Evolutionary conservation across 2,329 filamentous ascomycete genomes (phyloP).

Genomic region (Fusarium proliferatum): DNA sequence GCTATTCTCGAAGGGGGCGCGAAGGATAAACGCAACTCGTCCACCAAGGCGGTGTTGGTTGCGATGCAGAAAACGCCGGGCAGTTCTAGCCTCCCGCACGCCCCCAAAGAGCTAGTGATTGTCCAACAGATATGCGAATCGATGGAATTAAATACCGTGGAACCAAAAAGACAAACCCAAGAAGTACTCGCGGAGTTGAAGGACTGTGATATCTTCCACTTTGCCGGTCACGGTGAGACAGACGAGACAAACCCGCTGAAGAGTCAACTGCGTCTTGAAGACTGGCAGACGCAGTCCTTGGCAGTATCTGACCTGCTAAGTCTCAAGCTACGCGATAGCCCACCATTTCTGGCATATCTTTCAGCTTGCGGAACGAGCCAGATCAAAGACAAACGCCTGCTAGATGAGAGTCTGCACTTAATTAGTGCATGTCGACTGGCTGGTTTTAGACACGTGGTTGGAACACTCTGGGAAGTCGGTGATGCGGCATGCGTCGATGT

Average conservation of each 20-base stretch:
- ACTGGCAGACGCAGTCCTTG: neutral
- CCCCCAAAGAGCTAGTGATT: neutral
- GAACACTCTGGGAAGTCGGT: neutral
- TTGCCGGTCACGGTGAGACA: neutral
- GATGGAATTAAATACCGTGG: rapidly evolving
- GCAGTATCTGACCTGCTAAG: neutral
- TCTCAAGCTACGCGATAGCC: neutral
- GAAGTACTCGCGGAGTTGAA: neutral
- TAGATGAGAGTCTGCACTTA: neutral
- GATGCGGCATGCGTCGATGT: neutral
- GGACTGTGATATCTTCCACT: neutral
- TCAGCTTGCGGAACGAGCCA: neutral
- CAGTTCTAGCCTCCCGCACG: rapidly evolving
- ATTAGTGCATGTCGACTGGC: neutral
- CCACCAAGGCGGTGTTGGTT: neutral
- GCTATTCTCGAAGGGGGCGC: neutral
- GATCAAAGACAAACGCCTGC: neutral
- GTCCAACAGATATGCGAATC: neutral
- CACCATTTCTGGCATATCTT: neutral
- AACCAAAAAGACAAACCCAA: neutral
- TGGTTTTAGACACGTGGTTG: neutral
- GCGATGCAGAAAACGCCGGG: neutral
- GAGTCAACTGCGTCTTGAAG: neutral
- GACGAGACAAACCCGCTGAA: rapidly evolving
- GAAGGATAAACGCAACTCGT: rapidly evolving